Base-by-base conservation (phyloP, 257 asterid genomes). In the Echites panduratus region DNA sequence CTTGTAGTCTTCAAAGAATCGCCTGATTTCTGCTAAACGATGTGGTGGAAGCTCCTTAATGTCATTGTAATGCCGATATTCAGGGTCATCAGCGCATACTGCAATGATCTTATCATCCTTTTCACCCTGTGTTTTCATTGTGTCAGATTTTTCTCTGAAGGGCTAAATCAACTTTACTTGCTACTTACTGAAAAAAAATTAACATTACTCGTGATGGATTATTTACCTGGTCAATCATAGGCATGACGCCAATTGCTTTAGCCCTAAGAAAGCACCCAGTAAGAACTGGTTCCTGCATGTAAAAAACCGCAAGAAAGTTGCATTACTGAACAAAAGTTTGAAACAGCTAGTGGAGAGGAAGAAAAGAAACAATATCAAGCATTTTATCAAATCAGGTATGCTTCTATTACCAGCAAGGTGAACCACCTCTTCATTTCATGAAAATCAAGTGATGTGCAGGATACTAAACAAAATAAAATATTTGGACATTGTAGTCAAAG, bases 251-350 rank as follows among this genome's bases (percentile, higher is more conserved):
- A 80, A 94, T 89, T 75, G 98, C 99, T 83, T 89, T 91, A 73
- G 96, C 99, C 85, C 97, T 87, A 73, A 94, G 96, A 82, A 94
- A 91, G 89, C 96, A 87, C 61, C 99, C 98, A 1, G 99, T 98
- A 76, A 87, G 79, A 78, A 94, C 95, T 63, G 98, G 97, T 78
- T 94, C 99, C 99, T 91, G 89, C 69, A 43, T 43, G 70, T 66
- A 52, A 80, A 72, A 35, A 17, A 2, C 10, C 9, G 9, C 7
- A 20, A 63, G 5, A 35, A 63, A 64, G 49, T n/a, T 35, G 26
- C 19, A 38, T 44, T 64, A 63, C 26, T 35, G 26, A 35, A 67
- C 68, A 48, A 41, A 41, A 54, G 38, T 56, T 67, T 47, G 16
- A 52, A 58, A 50, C 26, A 20, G 13, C 11, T 38, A n/a, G 9